Percentiles rank a stretch among this genome's conserved stretches.
Conservation (phyloP, 2,329 filamentous ascomycete genomes). For the Teratosphaeria destructans region DNA sequence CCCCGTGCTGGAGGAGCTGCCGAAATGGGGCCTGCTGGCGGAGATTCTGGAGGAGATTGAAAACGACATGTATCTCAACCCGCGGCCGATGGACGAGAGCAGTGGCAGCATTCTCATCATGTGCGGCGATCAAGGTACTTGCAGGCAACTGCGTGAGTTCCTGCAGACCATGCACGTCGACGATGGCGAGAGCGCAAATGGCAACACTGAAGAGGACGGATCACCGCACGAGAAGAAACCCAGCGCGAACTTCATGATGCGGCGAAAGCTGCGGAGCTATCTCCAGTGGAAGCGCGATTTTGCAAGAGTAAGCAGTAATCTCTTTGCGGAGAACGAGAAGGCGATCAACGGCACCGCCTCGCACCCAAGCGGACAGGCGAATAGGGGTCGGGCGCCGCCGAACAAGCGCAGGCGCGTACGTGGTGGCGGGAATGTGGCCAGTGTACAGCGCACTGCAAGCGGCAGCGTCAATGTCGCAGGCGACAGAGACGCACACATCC, state of each 20-base stretch:
- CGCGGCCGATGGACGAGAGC: slow-evolving; percentile 64
- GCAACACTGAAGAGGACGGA: slow-evolving; percentile 33
- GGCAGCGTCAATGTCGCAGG: slow-evolving; percentile 68
- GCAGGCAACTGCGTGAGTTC: slow-evolving; percentile 80
- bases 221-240: slow-evolving; percentile 45
- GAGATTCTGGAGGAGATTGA: slow-evolving; percentile 92
- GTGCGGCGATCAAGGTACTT: slow-evolving; percentile 81
- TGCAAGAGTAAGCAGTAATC: slow-evolving; percentile 65
- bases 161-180: slow-evolving; percentile 75
- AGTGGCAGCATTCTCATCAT: slow-evolving; percentile 92
- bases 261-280: slow-evolving; percentile 75
- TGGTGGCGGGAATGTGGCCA: slow-evolving; percentile 58
- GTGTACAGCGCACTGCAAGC: slow-evolving; percentile 55
- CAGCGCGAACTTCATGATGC: slow-evolving; percentile 81
- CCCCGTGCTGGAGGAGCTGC: slow-evolving; percentile 83
- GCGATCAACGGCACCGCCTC: slow-evolving; percentile 55
- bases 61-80: slow-evolving; percentile 76
- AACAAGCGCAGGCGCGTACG: slow-evolving; percentile 81
- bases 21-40: slow-evolving; percentile 84
- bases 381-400: slow-evolving; percentile 54
- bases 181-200: slow-evolving; percentile 18
- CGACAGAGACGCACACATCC: slow-evolving; percentile 73
- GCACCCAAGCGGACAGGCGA: slow-evolving; percentile 31
- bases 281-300: slow-evolving; percentile 86
- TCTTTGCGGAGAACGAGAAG: slow-evolving; percentile 73